phyloP scores from a whole-genome alignment of 345 rosid genomes.

The Eucalyptus cladocalyx region DNA sequence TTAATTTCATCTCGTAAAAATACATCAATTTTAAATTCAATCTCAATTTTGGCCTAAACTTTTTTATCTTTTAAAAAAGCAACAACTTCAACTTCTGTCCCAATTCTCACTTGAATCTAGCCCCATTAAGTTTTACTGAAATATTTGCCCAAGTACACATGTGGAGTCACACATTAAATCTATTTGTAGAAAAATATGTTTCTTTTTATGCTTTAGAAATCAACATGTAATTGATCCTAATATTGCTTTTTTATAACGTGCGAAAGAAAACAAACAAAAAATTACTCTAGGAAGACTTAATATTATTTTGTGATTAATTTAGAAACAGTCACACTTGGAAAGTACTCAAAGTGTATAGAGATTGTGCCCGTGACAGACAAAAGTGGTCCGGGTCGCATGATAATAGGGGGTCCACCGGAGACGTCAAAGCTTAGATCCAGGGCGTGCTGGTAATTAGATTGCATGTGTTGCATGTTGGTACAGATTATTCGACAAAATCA shows the following conservation, averaged over 20 bases:
- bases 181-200: neutral
- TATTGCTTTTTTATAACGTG: neutral
- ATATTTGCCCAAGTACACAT: fast-evolving
- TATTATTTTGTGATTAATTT: neutral
- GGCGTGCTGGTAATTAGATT: neutral
- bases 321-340: neutral
- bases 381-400: neutral
- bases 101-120: neutral
- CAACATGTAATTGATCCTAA: neutral
- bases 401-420: neutral
- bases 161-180: neutral
- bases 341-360: neutral
- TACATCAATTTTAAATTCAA: neutral
- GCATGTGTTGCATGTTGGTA: neutral
- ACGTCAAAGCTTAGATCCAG: neutral
- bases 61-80: neutral
- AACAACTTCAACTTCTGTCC: neutral
- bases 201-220: neutral
- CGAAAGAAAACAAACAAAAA: neutral
- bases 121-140: neutral
- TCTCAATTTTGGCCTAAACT: neutral
- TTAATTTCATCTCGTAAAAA: neutral
- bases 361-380: neutral
- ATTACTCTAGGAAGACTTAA: neutral
- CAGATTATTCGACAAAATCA: neutral